These are phyloP conservation scores for Claviceps humidiphila DNA, from an alignment of 2,329 filamentous ascomycete species.

Conservation along the genomic window DNA sequence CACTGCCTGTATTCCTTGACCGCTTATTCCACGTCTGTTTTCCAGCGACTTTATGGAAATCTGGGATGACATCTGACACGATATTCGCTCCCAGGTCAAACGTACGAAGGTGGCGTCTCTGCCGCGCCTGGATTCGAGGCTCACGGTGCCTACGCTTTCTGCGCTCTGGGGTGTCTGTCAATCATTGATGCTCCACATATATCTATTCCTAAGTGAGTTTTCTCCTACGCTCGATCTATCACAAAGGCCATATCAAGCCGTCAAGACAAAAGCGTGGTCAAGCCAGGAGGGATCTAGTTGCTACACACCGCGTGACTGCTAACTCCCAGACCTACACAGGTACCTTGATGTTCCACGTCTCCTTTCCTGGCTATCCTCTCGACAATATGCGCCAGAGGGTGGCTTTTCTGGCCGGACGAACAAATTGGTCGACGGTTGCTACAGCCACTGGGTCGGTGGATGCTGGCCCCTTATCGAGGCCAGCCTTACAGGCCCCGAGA, in stretches of 20 bases:
- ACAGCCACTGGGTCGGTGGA: constrained; percentile 93
- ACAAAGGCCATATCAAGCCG: not conserved
- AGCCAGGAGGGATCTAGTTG: not conserved
- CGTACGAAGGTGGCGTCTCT: constrained; percentile 87
- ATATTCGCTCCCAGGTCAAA: constrained; percentile 53
- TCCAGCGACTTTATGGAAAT: constrained; percentile 5
- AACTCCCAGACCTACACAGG: constrained; percentile 27
- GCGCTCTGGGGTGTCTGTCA: constrained; percentile 76
- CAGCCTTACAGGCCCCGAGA: constrained; percentile 44
- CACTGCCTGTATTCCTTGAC: constrained; percentile 2
- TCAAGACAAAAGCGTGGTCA: not conserved
- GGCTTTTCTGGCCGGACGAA: constrained; percentile 91
- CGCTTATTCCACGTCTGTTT: constrained; percentile 7
- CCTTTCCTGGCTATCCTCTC: constrained; percentile 75
- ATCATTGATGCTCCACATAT: constrained; percentile 69
- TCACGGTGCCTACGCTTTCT: constrained; percentile 94
- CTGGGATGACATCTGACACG: constrained; percentile 2
- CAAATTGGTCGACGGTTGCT: constrained; percentile 96
- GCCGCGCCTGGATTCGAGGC: constrained; percentile 77
- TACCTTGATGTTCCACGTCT: constrained; percentile 66
- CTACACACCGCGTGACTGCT: constrained; percentile 15
- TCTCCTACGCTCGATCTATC: not conserved
- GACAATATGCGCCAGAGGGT: constrained; percentile 82
- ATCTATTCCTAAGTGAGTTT: constrained; percentile 55
- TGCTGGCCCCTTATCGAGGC: constrained; percentile 90